Evolutionary conservation across 129 eudicot genomes (phyloP).

Genomic region (Artemisia tridentata): DNA sequence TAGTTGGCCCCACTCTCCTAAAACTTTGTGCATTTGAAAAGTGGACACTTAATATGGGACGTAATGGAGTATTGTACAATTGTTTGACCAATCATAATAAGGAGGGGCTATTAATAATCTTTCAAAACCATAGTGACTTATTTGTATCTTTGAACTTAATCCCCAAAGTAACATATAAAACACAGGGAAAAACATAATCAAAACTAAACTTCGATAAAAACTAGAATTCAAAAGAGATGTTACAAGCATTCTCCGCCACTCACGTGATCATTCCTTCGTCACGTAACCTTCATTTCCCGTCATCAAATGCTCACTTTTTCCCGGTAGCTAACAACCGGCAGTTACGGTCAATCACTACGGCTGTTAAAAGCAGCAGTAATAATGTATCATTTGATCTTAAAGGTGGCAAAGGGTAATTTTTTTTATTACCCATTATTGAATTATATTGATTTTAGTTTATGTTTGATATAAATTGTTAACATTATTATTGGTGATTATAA

Average conservation of each 20-base stretch:
- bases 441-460: slow-evolving; percentile 1
- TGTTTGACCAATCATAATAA: no score
- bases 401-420: slow-evolving; percentile 58
- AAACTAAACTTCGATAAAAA: slow-evolving; percentile 18
- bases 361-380: slow-evolving; percentile 32
- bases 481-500: no score
- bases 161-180: not conserved
- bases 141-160: not conserved
- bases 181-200: not conserved
- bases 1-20: no score
- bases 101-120: no score
- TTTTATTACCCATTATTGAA: not conserved
- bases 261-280: slow-evolving; percentile 27
- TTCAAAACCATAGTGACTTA: no score
- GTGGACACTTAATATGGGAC: no score
- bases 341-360: slow-evolving; percentile 24
- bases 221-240: slow-evolving; percentile 29
- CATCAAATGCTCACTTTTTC: slow-evolving; percentile 20
- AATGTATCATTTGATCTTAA: slow-evolving; percentile 47
- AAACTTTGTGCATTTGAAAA: no score
- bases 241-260: slow-evolving; percentile 27
- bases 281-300: slow-evolving; percentile 25
- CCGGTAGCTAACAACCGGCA: slow-evolving; percentile 24
- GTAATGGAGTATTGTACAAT: no score
- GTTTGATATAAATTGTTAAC: no score